A percentile compares a stretch with the other conserved stretches of the same genome.
Conservation (phyloP, 768 basidiomycete species). For the Leccinum barrowsii region DNA sequence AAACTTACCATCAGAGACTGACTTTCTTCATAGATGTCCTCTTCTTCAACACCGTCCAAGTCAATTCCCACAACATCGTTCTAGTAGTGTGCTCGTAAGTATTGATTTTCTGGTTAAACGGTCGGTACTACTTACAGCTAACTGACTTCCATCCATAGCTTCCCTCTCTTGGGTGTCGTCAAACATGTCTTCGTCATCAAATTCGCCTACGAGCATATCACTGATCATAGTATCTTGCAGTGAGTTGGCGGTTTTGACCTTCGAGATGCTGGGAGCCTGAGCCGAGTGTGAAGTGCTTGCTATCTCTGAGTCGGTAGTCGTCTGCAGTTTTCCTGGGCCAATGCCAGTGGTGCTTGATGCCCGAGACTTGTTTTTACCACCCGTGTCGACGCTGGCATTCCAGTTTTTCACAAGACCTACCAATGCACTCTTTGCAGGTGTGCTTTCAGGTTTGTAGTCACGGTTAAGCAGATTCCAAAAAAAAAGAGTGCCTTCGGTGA, state of each 20-base stretch:
- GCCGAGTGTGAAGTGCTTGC: neutral
- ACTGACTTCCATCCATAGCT: neutral
- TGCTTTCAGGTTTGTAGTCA: neutral
- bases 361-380: neutral
- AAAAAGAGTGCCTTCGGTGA: neutral
- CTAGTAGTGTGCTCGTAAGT: neutral
- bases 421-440: neutral
- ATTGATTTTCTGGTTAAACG: neutral
- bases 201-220: neutral
- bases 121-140: neutral
- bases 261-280: neutral
- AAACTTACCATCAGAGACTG: no score
- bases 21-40: no score
- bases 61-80: no score
- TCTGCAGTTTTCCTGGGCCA: neutral
- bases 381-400: neutral
- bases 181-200: neutral
- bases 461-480: neutral
- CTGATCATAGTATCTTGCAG: neutral
- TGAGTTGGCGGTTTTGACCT: neutral
- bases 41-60: no score
- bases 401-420: neutral
- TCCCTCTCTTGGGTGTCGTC: neutral
- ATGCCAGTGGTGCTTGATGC: neutral
- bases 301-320: rapidly evolving